A percentile compares a stretch with the other conserved stretches of the same genome.
These are phyloP conservation scores for Trichophyton equinum DNA, from an alignment of 2,329 filamentous ascomycete genomes.

Conservation along the genomic window DNA sequence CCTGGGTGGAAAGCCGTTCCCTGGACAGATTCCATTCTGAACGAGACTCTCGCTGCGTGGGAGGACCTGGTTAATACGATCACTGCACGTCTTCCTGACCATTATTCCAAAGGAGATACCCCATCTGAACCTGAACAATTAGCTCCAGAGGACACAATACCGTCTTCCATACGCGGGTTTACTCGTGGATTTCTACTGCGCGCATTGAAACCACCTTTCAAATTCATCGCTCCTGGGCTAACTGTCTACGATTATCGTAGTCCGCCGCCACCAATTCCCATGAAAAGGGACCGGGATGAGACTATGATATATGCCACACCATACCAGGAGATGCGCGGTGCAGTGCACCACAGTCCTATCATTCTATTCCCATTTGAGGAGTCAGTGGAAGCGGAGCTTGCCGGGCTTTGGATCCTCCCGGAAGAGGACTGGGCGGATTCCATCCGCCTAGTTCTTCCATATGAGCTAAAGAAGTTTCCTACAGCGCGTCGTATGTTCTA, in stretches of 20 bases:
- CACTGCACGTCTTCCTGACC: not conserved
- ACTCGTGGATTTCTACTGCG: conserved; percentile 2
- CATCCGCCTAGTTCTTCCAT: not conserved
- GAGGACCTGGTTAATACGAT: not conserved
- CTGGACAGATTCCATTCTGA: not conserved
- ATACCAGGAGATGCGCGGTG: not conserved
- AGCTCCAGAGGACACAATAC: not conserved
- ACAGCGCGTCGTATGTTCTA: not conserved
- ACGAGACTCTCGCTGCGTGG: not conserved
- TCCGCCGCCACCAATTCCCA: not conserved
- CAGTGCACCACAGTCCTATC: not conserved
- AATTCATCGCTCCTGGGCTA: conserved; percentile 2
- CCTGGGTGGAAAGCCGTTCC: not conserved
- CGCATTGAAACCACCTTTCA: conserved; percentile 2
- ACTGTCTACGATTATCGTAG: not conserved
- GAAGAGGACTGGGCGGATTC: not conserved
- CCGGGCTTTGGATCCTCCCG: conserved; percentile 1
- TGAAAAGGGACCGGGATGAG: not conserved
- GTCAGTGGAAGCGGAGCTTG: not conserved
- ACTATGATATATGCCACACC: not conserved
- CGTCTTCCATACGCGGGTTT: not conserved
- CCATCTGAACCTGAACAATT: not conserved
- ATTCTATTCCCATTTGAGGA: not conserved
- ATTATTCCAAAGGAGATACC: not conserved
- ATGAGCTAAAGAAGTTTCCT: not conserved